Evolutionary conservation across 2,329 filamentous ascomycete genomes (phyloP).

Genomic region (Cucurbitaria berberidis): DNA sequence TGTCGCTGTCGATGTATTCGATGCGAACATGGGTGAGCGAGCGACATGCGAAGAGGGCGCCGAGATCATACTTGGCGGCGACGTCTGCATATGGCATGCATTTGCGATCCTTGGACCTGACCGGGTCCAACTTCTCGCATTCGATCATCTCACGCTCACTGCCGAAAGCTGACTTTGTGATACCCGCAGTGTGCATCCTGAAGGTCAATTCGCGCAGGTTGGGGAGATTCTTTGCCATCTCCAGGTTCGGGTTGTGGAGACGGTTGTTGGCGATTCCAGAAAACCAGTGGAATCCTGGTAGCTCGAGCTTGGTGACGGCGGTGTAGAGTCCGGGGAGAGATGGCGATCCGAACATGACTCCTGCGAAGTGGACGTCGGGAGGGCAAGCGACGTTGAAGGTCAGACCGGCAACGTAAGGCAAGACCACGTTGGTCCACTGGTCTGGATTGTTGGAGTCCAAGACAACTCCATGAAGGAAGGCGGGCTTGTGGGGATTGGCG

Average conservation of each 20-base stretch:
- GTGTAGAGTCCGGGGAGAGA: slow-evolving; percentile 9
- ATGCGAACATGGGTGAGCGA: slow-evolving; percentile 74
- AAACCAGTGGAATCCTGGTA: slow-evolving; percentile 52
- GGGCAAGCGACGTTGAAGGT: slow-evolving; percentile 22
- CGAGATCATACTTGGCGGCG: slow-evolving; percentile 78
- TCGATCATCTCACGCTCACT: slow-evolving; percentile 56
- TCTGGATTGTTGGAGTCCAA: not conserved
- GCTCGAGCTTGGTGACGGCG: slow-evolving; percentile 49
- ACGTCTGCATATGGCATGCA: slow-evolving; percentile 83
- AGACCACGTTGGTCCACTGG: slow-evolving; percentile 16
- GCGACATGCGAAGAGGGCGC: slow-evolving; percentile 72
- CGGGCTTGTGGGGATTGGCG: slow-evolving; percentile 9
- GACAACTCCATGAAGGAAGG: slow-evolving; percentile 16
- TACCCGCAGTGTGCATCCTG: slow-evolving; percentile 83
- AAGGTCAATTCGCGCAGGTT: slow-evolving; percentile 78
- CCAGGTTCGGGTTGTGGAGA: slow-evolving; percentile 87
- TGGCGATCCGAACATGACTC: slow-evolving; percentile 9
- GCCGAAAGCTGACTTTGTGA: slow-evolving; percentile 72
- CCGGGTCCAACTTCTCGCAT: slow-evolving; percentile 81
- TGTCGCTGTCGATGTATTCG: slow-evolving; percentile 72
- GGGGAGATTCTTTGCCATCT: slow-evolving; percentile 84
- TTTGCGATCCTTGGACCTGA: slow-evolving; percentile 75
- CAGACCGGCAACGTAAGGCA: slow-evolving; percentile 13
- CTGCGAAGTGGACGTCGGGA: slow-evolving; percentile 15
- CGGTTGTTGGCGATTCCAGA: slow-evolving; percentile 78